Base-by-base conservation (phyloP, 805 yeast species). In the Yarrowia deformans region DNA sequence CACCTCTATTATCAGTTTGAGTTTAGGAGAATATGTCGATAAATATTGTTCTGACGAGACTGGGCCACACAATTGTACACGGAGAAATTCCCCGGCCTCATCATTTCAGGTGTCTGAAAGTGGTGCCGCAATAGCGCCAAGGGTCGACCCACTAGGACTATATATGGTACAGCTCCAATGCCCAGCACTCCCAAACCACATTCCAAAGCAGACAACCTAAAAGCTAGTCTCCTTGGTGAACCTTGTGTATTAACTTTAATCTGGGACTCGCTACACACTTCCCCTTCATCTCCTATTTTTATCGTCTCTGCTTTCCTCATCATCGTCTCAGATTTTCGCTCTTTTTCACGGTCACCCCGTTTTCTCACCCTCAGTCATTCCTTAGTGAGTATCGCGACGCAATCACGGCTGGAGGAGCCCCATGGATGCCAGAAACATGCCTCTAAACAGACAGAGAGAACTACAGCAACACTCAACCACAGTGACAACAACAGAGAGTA, bases 351-450 rank as follows among this genome's bases (percentile, higher is more conserved):
- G 66, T 60, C 23, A 9, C n/a, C 49, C 64, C 64, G 64, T 42
- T 43, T 58, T 45, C 66, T 60, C 66, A 60, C 66, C 64, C 64
- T 35, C 66, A 60, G 66, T 60, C 66, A 60, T 60, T 60, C 66
- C 66, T 60, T 60, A 60, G 66, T 60, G 66, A 60, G 66, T 60
- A 60, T 60, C 39, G 52, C 50, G 18, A 19, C 32, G 12, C 6
- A 29, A 9, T 19, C 9, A 19, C 10, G 50, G 50, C 46, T 43
- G 46, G 46, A n/a, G 46, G 45, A 40, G 45, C 48, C 29, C 14
- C 10, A 4, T 9, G 12, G 19, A 6, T 45, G 48, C 48, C 23
- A 18, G 48, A 29, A 45, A 13, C 40, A 16, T 40, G 10, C n/a
- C 29, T 4, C 9, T 18, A 12, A 32, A 19, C 50, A 46, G 9